These are phyloP conservation scores for Triticum monococcum DNA, from an alignment of 176 grass and related monocot species.

Conservation along the genomic window DNA sequence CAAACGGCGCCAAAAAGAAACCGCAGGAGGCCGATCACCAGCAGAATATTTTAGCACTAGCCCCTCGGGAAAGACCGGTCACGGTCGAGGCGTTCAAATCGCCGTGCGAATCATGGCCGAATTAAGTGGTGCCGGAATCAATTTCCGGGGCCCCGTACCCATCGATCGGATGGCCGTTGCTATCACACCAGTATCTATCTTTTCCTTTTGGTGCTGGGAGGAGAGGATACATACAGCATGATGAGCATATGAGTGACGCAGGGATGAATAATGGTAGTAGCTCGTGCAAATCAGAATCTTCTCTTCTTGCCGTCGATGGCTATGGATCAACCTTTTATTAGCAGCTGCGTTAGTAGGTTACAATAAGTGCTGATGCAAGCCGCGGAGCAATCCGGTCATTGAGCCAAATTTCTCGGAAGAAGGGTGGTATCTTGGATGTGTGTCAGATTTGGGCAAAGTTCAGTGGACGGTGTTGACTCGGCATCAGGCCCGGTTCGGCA, in stretches of 20 bases:
- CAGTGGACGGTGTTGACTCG: not conserved
- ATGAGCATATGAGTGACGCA: not conserved
- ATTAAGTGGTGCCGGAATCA: slow-evolving; percentile 7
- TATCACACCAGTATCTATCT: not conserved
- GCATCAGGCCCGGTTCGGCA: not conserved
- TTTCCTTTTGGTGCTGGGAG: no score
- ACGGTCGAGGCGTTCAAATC: not conserved
- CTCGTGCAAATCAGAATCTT: not conserved
- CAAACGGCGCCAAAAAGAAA: not conserved
- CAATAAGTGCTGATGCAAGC: no score
- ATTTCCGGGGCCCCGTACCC: not conserved
- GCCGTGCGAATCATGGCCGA: not conserved
- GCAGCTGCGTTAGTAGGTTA: not conserved
- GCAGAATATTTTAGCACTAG: not conserved
- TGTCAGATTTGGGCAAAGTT: not conserved
- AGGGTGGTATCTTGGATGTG: not conserved
- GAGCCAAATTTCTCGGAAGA: not conserved
- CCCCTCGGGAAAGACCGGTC: not conserved
- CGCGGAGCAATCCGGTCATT: no score
- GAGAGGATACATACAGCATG: not conserved
- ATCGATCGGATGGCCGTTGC: not conserved
- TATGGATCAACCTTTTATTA: not conserved
- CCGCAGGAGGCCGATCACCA: not conserved
- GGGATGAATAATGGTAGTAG: not conserved
- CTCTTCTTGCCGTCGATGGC: not conserved